These are phyloP conservation scores for Jamesozyma hellenica DNA, from an alignment of 805 yeast genomes.

Conservation along the genomic window DNA sequence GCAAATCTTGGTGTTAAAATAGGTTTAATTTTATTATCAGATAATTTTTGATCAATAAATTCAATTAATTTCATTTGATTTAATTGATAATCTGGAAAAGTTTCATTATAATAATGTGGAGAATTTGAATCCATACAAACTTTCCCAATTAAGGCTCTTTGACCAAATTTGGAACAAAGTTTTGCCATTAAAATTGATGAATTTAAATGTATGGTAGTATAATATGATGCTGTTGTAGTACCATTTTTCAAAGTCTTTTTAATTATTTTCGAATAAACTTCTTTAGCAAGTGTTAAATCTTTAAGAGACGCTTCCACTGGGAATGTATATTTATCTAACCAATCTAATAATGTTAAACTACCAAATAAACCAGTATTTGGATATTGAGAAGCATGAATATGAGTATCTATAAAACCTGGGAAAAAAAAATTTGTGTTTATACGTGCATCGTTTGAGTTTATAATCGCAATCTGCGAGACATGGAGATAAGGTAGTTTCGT, in stretches of 20 bases:
- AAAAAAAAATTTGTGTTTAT: conserved; percentile 33
- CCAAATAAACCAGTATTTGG: conserved; percentile 81
- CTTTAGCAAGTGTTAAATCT: conserved; percentile 43
- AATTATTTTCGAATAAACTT: conserved; percentile 61
- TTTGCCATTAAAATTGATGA: conserved; percentile 73
- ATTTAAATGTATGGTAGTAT: conserved; percentile 73
- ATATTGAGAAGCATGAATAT: conserved; percentile 76
- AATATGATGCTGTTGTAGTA: conserved; percentile 87
- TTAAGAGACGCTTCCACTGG: conserved; percentile 69
- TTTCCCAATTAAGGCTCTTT: conserved; percentile 83
- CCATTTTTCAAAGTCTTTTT: conserved; percentile 63
- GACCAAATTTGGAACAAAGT: conserved; percentile 56
- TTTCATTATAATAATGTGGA: conserved; percentile 60
- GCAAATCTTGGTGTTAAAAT: conserved; percentile 91
- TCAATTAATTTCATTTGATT: conserved; percentile 49
- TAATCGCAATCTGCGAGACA: conserved; percentile 10
- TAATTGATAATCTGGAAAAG: conserved; percentile 41
- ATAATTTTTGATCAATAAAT: conserved; percentile 47
- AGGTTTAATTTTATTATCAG: conserved; percentile 48
- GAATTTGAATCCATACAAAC: conserved; percentile 88
- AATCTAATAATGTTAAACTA: conserved; percentile 72
- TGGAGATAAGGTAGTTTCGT: conserved; percentile 10
- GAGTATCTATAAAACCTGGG: conserved; percentile 79
- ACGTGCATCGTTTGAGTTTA: conserved; percentile 14
- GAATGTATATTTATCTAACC: conserved; percentile 83